A percentile compares a stretch with the other conserved stretches of the same genome.
phyloP scores from a whole-genome alignment of 148 eudicot genomes.

The Rhododendron ferrugineum region DNA sequence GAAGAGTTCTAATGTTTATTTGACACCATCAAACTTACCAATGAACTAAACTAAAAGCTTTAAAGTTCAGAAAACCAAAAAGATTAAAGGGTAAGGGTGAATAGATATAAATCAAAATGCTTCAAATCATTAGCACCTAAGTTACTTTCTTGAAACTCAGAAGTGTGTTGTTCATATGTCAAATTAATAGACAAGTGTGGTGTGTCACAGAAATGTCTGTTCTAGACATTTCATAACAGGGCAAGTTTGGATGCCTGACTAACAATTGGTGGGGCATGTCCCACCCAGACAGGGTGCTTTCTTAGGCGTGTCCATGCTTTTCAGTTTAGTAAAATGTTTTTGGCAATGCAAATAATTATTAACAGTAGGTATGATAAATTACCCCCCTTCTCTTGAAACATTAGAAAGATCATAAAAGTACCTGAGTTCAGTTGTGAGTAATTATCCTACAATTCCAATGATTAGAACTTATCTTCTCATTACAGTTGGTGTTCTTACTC shows the following conservation, averaged over 20 bases:
- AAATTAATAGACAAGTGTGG: background rate
- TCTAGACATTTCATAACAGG: background rate
- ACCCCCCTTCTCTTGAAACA: background rate
- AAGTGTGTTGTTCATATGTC: background rate
- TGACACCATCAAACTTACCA: background rate
- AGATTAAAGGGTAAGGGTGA: background rate
- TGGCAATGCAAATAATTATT: background rate
- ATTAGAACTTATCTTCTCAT: background rate
- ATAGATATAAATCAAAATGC: background rate
- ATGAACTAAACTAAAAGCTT: background rate
- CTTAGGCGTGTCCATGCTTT: background rate
- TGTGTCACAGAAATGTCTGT: background rate
- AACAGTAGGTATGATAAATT: too few species aligned
- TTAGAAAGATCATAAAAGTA: background rate
- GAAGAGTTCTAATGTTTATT: background rate
- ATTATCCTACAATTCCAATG: background rate
- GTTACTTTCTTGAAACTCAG: background rate
- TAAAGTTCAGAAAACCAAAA: background rate
- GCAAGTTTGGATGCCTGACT: too few species aligned
- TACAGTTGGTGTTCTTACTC: background rate
- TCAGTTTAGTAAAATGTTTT: background rate
- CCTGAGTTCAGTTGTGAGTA: background rate
- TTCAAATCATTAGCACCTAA: background rate
- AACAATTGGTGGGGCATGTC: background rate
- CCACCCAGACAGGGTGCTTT: background rate